Evolutionary conservation across 2,329 filamentous ascomycete genomes (phyloP), one percentile per base, ranked within the genome.

Genomic region (Plenodomus biglobosus): DNA sequence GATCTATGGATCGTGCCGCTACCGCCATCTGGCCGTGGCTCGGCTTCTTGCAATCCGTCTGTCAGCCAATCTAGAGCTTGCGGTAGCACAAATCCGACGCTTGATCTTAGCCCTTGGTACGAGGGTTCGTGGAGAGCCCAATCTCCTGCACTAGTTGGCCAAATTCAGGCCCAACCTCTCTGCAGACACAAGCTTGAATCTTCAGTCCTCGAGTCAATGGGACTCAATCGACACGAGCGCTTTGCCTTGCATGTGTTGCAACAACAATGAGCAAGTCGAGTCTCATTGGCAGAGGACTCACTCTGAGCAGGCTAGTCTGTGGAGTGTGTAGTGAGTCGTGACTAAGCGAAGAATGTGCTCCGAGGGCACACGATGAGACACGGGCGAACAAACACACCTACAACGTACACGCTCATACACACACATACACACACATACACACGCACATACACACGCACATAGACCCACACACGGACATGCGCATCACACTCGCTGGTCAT

Each of bases 291-390:
- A n/a, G n/a, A n/a, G n/a, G n/a, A n/a, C n/a, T n/a, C n/a, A n/a
- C n/a, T n/a, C n/a, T n/a, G n/a, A n/a, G n/a, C n/a, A n/a, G n/a
- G n/a, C n/a, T n/a, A n/a, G n/a, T n/a, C n/a, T n/a, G n/a, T n/a
- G n/a, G n/a, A n/a, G n/a, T n/a, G n/a, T n/a, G n/a, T n/a, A n/a
- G n/a, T n/a, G n/a, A n/a, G n/a, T n/a, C n/a, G n/a, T n/a, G n/a
- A n/a, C n/a, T n/a, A n/a, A n/a, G n/a, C n/a, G n/a, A 59, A 42
- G 50, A 8, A 34, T 17, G 38, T 27, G 8, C 43, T 48, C n/a
- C n/a, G n/a, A 46, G 42, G 45, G 44, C 52, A 50, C 49, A 54
- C 55, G 55, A 58, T 59, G 51, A 55, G 51, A 57, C 53, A 44
- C 34, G 46, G 37, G 52, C 52, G 44, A 5, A n/a, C n/a, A n/a